Base-by-base conservation (phyloP, 768 basidiomycete species). In the Termitomyces sp. region DNA sequence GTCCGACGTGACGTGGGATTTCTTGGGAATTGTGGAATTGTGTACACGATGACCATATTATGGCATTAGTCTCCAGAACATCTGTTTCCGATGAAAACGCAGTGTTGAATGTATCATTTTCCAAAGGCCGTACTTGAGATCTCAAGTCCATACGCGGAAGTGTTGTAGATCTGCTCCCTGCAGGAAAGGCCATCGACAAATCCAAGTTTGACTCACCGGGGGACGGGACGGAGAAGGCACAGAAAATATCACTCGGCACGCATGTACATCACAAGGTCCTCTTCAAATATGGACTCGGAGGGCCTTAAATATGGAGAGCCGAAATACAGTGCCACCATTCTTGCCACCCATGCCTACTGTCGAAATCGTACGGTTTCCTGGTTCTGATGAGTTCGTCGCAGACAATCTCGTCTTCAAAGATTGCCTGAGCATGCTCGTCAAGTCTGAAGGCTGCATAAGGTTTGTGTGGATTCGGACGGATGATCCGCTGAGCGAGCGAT, bases 401-500 rank as follows among this genome's bases (percentile, higher is more conserved):
- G 52, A 63, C 39, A 35, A 42, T 18, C 48, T 56, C 11, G 49
- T 58, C 22, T 13, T 66, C 24, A 61, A 61, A 57, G 62, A 61
- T 24, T 55, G 52, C 4, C 28, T 63, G 22, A 28, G 38, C 20
- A 56, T 33, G 32, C 56, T 66, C 4, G 33, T 54, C 45, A 60
- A 66, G 28, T 46, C 49, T 8, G 57, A 51, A 22, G 62, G 65
- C n/a, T 57, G 60, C n/a, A 66, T 61, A 8, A 63, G 57, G 65
- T 63, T 52, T 20, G 59, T 39, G 2, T 20, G 45, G 9, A 9
- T 33, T 20, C 42, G 11, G n/a, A 44, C 2, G 0, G 20, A 42
- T 38, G 28, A 33, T 38, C 7, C 28, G 4, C n/a, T n/a, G n/a
- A n/a, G n/a, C 28, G 28, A 24, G 28, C 12, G 28, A 46, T 48